Base-by-base conservation (phyloP, 2,329 filamentous ascomycete genomes). In the Beauveria medogensis region DNA sequence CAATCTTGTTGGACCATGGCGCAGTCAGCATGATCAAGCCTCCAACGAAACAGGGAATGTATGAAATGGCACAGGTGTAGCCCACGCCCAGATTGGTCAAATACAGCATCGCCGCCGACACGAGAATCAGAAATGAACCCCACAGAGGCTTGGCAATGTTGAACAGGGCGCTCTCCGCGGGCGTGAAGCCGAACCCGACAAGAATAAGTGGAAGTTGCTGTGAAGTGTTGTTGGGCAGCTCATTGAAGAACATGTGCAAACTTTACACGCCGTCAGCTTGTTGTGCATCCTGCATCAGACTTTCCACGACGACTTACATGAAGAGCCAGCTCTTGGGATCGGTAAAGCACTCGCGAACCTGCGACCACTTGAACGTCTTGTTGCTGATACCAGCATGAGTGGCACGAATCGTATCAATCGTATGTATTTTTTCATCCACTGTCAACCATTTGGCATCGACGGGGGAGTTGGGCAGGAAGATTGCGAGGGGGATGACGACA, bases 401-500 rank as follows among this genome's bases (percentile, higher is more conserved):
- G 6, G 64, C 63, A 37, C 65, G 65, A n/a, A 67, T 67, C 0
- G 60, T 41, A 14, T 57, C 43, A 30, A 67, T 67, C 8, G 65
- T 67, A 14, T 67, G 65, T 5, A 67, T 55, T 48, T 67, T 67
- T 54, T 67, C 64, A 43, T 63, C 63, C 0, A 56, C 63, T 0
- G 62, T 64, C 30, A 67, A 50, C 65, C 65, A 67, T 22, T 64
- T 65, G 2, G 65, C 65, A 7, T 66, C 64, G 6, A 65, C 60
- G 0, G 65, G 64, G 3, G 64, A 65, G 59, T 67, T 67, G 16
- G 65, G 65, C 18, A 67, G 59, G 44, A 67, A 65, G 47, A 66
- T 40, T 8, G 59, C 48, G 1, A 68, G 61, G 5, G 66, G 61
- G 3, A 64, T 50, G 46, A 34, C 80, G 4, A 84, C 70, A 0